Evolutionary conservation across 1,284 basidiomycete species (phyloP).

Genomic region (Boletus chippewaensis): DNA sequence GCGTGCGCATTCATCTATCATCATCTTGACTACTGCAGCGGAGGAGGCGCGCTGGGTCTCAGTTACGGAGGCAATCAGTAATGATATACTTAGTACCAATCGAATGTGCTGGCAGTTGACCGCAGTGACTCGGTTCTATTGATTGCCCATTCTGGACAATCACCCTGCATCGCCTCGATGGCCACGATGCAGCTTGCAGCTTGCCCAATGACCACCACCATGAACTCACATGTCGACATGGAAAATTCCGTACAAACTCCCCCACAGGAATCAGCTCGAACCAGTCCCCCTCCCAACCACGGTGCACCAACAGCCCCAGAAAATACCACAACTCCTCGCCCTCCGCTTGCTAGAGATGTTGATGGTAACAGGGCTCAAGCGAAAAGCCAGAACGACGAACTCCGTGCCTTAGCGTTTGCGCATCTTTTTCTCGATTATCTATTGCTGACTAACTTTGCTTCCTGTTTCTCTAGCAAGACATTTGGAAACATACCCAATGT

Average conservation of each 20-base stretch:
- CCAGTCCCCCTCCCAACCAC: neutral
- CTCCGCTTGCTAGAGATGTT: neutral
- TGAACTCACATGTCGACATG: neutral
- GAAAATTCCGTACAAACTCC: neutral
- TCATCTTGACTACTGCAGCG: too few relatives aligned
- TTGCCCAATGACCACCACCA: conserved; percentile 20
- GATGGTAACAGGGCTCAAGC: neutral
- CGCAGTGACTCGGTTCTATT: too few relatives aligned
- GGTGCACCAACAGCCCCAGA: neutral
- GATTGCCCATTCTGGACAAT: neutral
- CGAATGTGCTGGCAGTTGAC: neutral
- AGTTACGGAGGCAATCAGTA: too few relatives aligned
- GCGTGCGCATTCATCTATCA: too few relatives aligned
- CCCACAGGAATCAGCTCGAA: neutral
- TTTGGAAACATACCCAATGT: conserved; percentile 22
- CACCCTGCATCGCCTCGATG: too few relatives aligned
- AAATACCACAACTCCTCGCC: neutral
- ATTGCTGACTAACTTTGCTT: neutral
- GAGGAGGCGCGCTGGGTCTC: too few relatives aligned
- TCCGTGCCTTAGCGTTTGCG: conserved; percentile 12
- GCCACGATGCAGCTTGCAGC: conserved; percentile 1
- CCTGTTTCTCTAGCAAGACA: conserved; percentile 5
- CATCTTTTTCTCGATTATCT: neutral
- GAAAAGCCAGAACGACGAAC: neutral
- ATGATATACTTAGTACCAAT: neutral